Conservation (phyloP, 176 grass and related monocot genomes). For the Aegilops umbellulata region DNA sequence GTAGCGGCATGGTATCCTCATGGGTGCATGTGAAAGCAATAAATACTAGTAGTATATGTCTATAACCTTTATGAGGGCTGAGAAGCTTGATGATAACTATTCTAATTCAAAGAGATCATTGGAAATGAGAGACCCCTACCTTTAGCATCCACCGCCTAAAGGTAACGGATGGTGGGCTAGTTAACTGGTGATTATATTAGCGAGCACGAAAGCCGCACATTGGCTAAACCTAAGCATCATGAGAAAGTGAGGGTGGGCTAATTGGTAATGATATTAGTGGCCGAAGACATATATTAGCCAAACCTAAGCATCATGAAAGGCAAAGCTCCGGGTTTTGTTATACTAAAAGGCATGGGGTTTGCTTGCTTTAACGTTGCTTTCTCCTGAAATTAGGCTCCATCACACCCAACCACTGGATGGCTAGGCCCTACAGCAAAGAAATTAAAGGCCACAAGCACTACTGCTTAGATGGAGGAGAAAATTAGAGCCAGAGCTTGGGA, state of each 20-base stretch:
- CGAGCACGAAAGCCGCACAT: background rate
- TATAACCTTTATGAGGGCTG: constrained; percentile 21
- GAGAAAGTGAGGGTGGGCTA: background rate
- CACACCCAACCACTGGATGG: constrained; percentile 20
- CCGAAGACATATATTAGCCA: constrained; percentile 14
- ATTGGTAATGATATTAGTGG: constrained; percentile 10
- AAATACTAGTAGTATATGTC: background rate
- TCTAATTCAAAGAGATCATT: background rate
- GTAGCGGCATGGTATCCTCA: constrained; percentile 17
- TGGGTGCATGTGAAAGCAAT: constrained; percentile 49
- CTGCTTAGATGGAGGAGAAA: background rate
- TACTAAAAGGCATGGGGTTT: constrained; percentile 23
- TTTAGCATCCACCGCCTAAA: constrained; percentile 32
- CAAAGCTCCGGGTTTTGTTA: constrained; percentile 30
- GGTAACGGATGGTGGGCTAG: background rate
- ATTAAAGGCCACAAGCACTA: background rate
- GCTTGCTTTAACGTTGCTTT: constrained; percentile 37
- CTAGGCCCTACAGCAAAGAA: background rate
- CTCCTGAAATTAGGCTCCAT: constrained; percentile 30
- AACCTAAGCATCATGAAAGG: constrained; percentile 39
- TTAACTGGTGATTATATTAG: constrained; percentile 9
- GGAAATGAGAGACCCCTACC: constrained; percentile 28
- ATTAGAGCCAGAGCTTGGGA: background rate
- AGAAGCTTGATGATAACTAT: background rate
- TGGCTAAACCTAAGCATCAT: constrained; percentile 43